Evolutionary conservation across 495 filamentous ascomycete genomes (phyloP).

Genomic region (Lasiosphaeris hirsuta): DNA sequence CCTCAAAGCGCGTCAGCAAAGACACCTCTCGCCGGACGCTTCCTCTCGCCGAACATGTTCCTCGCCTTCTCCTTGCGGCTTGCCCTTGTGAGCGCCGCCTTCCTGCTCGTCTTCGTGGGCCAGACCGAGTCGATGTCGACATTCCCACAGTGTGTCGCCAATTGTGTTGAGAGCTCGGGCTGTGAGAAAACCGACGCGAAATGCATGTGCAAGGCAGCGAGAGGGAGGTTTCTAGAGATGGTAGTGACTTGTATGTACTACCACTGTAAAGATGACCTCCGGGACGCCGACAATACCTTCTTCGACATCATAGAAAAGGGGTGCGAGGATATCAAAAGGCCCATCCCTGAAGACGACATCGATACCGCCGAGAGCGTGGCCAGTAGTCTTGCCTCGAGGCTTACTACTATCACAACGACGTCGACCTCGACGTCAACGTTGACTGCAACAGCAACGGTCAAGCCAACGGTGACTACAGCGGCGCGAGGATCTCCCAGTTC

Average conservation of each 20-base stretch:
- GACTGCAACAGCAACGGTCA: background rate
- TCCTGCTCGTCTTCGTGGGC: conserved; percentile 8
- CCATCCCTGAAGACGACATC: conserved; percentile 22
- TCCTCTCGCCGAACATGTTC: conserved; percentile 9
- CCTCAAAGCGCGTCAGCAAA: too few relatives aligned
- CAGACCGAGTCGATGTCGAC: conserved; percentile 7
- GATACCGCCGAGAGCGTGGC: conserved; percentile 21
- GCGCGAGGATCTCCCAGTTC: too few relatives aligned
- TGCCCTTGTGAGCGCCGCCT: conserved; percentile 8
- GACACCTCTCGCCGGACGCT: background rate
- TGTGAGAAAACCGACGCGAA: conserved; percentile 17
- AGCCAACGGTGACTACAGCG: too few relatives aligned
- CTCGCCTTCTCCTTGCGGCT: conserved; percentile 9
- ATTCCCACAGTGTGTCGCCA: conserved; percentile 23
- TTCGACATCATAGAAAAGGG: conserved; percentile 19
- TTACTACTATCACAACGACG: conserved; percentile 1
- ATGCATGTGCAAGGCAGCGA: conserved; percentile 28
- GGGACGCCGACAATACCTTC: conserved; percentile 18
- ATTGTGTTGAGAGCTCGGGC: conserved; percentile 21
- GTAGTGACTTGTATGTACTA: conserved; percentile 29
- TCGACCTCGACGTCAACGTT: background rate
- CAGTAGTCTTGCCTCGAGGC: conserved; percentile 17
- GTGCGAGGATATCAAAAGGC: conserved; percentile 18
- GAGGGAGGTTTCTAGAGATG: conserved; percentile 18
- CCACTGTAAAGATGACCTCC: conserved; percentile 28